Base-by-base conservation (phyloP, 257 asterid genomes). In the Lithospermum erythrorhizon region DNA sequence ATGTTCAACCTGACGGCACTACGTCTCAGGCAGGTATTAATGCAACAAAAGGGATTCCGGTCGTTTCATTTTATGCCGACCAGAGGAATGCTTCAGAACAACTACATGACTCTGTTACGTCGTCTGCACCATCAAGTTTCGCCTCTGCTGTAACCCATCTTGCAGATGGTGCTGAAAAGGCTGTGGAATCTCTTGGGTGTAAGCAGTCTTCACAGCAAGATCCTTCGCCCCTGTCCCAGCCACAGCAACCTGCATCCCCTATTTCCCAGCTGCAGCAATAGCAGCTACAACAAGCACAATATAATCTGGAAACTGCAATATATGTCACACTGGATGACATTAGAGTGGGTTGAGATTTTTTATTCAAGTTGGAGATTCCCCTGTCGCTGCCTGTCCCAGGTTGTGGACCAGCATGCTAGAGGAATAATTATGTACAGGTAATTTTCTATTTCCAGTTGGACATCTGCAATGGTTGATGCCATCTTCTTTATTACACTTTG, bases 371-470 rank as follows among this genome's bases (percentile, higher is more conserved):
- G 65, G 69, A 70, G 30, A 69, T 66, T 64, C 66, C 68, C 20
- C 27, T 57, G 61, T 62, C 74, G 73, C 77, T 71, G 66, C 48
- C 65, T 79, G 58, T 61, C 67, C 74, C 77, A 76, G 25, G 66
- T 55, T 70, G 49, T 69, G 62, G 76, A 70, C 76, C 68, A 52
- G 72, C 78, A 68, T 70, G 71, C 77, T 67, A 66, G 61, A 19
- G 64, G 64, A 78, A 73, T 70, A 57, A 67, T 73, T 59, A 61
- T 81, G 93, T 82, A 79, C 88, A 91, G 95, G 98, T 85, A 59
- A 75, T 27, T 63, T 37, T 9, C 48, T 66, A 57, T 63, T 68
- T 59, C 56, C 58, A 25, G 61, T 63, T 54, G 47, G 45, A n/a
- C 55, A 63, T 21, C 32, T 61, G 72, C n/a, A 27, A 37, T 35